Evolutionary conservation across 768 basidiomycete genomes (phyloP).

Genomic region (Leccinum disarticulatum): DNA sequence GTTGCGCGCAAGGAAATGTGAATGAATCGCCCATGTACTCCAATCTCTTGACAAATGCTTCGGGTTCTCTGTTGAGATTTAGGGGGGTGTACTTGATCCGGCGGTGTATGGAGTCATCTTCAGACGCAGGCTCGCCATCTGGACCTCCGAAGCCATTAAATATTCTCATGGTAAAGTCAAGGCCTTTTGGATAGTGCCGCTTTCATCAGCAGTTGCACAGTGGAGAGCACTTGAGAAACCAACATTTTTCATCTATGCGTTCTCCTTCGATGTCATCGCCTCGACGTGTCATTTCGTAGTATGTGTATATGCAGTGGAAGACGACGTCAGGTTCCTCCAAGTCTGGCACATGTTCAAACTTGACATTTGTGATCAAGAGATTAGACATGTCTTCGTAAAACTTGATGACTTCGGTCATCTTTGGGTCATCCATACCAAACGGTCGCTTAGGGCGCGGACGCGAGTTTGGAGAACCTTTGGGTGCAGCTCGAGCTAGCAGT

Average conservation of each 20-base stretch:
- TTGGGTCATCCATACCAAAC: slow-evolving; percentile 50
- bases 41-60: slow-evolving; percentile 55
- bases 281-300: slow-evolving; percentile 34
- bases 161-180: slow-evolving; percentile 59
- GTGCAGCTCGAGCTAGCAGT: slow-evolving; percentile 43
- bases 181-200: slow-evolving; percentile 37
- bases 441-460: slow-evolving; percentile 37
- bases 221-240: slow-evolving; percentile 1
- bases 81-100: slow-evolving; percentile 57
- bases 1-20: slow-evolving; percentile 66
- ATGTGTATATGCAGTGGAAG: slow-evolving; percentile 68
- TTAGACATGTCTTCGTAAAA: slow-evolving; percentile 90
- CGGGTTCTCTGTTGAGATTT: slow-evolving; percentile 59
- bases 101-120: slow-evolving; percentile 34
- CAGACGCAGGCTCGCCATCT: slow-evolving; percentile 32
- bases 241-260: slow-evolving; percentile 34
- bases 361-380: slow-evolving; percentile 64
- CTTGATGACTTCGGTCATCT: slow-evolving; percentile 57
- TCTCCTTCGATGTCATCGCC: slow-evolving; percentile 35
- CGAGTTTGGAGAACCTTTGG: slow-evolving; percentile 37
- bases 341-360: slow-evolving; percentile 36
- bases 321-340: slow-evolving; percentile 50
- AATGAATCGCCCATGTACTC: slow-evolving; percentile 64
- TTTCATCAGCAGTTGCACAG: slow-evolving; percentile 4
- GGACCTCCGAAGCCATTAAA: slow-evolving; percentile 39